Evolutionary conservation across 352 stramenopile species (phyloP).

Genomic region (Phytophthora pseudosyringae): DNA sequence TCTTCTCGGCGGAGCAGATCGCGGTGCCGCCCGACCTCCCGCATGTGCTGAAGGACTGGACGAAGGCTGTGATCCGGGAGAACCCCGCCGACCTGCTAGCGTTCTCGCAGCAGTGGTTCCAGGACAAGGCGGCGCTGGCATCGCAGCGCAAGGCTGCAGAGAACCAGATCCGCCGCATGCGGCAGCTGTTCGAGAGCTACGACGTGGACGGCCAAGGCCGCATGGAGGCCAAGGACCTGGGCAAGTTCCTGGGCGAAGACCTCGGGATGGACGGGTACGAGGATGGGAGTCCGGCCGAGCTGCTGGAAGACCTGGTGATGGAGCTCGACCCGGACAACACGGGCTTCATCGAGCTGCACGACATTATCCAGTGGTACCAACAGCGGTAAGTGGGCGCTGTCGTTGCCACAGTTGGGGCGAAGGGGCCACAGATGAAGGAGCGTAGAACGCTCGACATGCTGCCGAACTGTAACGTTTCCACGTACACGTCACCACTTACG

Average conservation of each 20-base stretch:
- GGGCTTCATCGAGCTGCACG: constrained; percentile 82
- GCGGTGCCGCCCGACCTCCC: constrained; percentile 88
- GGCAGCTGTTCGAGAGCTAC: constrained; percentile 80
- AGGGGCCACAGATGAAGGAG: not conserved
- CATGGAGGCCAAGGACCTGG: constrained; percentile 80
- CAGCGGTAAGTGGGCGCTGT: constrained; percentile 54
- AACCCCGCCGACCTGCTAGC: constrained; percentile 75
- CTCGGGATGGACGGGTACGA: constrained; percentile 62
- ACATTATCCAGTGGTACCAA: constrained; percentile 87
- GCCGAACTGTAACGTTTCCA: constrained; percentile 2
- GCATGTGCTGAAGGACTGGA: constrained; percentile 90
- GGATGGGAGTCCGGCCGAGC: constrained; percentile 46
- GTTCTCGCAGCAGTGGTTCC: constrained; percentile 90
- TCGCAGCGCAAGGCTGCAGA: constrained; percentile 72
- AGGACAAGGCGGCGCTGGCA: constrained; percentile 71
- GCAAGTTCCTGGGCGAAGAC: constrained; percentile 71
- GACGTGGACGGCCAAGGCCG: constrained; percentile 82
- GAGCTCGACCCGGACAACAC: constrained; percentile 78
- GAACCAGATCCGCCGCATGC: constrained; percentile 69
- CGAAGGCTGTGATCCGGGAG: constrained; percentile 88
- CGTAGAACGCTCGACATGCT: not conserved
- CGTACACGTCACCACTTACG: not conserved
- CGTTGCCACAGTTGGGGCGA: not conserved
- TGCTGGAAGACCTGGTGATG: constrained; percentile 70
- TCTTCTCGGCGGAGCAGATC: constrained; percentile 94